Evolutionary conservation across 228 moss, liverwort and hornwort genomes (phyloP), one percentile per base, ranked within the genome.

Genomic region (Sphagnum fallax): DNA sequence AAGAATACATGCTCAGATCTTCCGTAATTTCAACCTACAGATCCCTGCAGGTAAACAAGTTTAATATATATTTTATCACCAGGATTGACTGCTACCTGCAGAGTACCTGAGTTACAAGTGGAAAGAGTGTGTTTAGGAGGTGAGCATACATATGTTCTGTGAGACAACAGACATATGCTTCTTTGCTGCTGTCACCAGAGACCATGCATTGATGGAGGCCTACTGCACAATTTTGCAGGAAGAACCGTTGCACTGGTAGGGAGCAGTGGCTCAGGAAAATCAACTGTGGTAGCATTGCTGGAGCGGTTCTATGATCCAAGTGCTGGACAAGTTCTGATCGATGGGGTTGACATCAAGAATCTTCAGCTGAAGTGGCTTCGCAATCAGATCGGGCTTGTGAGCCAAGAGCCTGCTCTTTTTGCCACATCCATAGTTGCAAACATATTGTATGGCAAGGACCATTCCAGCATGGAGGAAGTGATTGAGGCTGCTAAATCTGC

Each of bases 251-350:
- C 93, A 32, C 77, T 93, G 9, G 90, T 93, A 13, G 93, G 93
- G 0, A 72, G 74, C 62, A 93, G 93, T 69, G 93, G 93, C 49
- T 86, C 84, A 12, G 93, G 93, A 65, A 93, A 93, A 74, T 87
- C 88, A 64, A 90, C 93, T 6, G 79, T 93, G 6, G 74, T 93
- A 66, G 87, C 81, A 4, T 73, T 93, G 14, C 79, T 93, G 60
- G 90, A 91, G 74, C 89, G 93, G 5, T 90, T 93, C 70, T 93
- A 93, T 73, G 91, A 93, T 52, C 90, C 90, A 11, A 51, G 78
- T 6, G 78, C 81, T 7, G 93, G 93, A 6, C 74, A 73, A 64
- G 75, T 93, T 48, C 52, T 89, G 71, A 69, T 93, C 32, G 91
- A 93, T 70, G 79, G 85, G 47, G 60, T 81, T 49, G 76, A 93